Evolutionary conservation across 2,329 filamentous ascomycete species (phyloP).

Genomic region (Colletotrichum destructivum): DNA sequence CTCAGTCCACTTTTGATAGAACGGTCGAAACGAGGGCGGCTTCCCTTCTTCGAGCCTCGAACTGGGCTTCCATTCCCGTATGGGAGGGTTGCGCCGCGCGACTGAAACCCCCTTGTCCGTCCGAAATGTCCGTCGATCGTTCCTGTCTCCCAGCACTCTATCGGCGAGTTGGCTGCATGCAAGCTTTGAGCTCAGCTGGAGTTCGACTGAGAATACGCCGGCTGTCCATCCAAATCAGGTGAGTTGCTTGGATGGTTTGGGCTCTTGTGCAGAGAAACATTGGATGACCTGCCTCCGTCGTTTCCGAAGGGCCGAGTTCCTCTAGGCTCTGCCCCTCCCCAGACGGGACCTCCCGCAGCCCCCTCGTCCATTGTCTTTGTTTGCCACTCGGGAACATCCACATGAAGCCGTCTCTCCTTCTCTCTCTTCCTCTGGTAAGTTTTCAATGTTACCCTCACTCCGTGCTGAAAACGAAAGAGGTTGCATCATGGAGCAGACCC

Average conservation of each 20-base stretch:
- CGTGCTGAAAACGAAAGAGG: neutral
- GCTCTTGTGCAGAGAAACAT: neutral
- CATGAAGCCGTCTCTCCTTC: neutral
- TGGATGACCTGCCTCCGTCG: slow-evolving; percentile 22
- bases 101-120: slow-evolving; percentile 10
- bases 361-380: neutral
- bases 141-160: slow-evolving; percentile 14
- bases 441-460: neutral
- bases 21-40: slow-evolving; percentile 21
- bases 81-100: slow-evolving; percentile 21
- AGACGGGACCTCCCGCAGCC: slow-evolving; percentile 38
- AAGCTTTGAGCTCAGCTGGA: neutral
- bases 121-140: slow-evolving; percentile 37
- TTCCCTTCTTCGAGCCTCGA: neutral
- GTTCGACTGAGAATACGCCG: neutral
- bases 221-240: neutral
- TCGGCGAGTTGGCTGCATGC: neutral
- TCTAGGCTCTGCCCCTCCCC: neutral
- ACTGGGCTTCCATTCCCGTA: neutral
- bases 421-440: too few relatives aligned
- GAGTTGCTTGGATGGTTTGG: neutral
- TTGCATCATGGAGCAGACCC: neutral
- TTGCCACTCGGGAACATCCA: neutral
- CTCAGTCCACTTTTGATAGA: too few relatives aligned
- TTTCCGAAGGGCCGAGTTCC: slow-evolving; percentile 39